Percentiles rank a stretch among this genome's conserved stretches.
phyloP scores from a whole-genome alignment of 1,139 yeast genomes.

The Hyphopichia fennica region DNA sequence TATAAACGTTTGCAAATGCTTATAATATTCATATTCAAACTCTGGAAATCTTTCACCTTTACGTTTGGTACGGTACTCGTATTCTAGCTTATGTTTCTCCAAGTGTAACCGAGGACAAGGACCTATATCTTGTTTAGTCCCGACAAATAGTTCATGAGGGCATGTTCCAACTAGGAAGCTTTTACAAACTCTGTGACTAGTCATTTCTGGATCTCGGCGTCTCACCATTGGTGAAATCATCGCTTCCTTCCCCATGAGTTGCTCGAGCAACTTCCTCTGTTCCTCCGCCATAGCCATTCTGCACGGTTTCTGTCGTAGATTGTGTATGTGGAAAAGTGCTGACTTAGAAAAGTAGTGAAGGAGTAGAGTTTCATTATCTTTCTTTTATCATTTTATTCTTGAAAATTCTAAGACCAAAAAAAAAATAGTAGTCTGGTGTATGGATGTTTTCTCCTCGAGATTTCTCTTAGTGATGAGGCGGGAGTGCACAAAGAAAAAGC shows the following conservation, averaged over 20 bases:
- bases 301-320: too few species aligned
- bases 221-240: conserved; percentile 36
- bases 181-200: conserved; percentile 73
- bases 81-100: conserved; percentile 74
- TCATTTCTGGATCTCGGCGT: conserved; percentile 50
- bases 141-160: conserved; percentile 79
- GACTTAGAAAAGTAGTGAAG: too few species aligned
- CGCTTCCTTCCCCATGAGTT: conserved; percentile 75
- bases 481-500: too few species aligned
- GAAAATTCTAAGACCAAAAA: too few species aligned
- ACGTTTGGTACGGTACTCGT: conserved; percentile 56
- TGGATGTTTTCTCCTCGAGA: too few species aligned
- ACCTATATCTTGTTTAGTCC: conserved; percentile 84
- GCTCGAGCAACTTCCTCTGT: conserved; percentile 75
- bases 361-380: too few species aligned
- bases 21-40: conserved; percentile 67
- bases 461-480: too few species aligned
- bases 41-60: conserved; percentile 62
- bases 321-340: too few species aligned
- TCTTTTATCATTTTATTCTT: too few species aligned
- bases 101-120: conserved; percentile 76
- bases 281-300: conserved; percentile 73
- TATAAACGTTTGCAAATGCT: conserved; percentile 54
- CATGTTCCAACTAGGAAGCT: conserved; percentile 84
- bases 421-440: too few species aligned